These are phyloP conservation scores for Neofusicoccum laricinum DNA, from an alignment of 2,329 filamentous ascomycete species.

Conservation along the genomic window DNA sequence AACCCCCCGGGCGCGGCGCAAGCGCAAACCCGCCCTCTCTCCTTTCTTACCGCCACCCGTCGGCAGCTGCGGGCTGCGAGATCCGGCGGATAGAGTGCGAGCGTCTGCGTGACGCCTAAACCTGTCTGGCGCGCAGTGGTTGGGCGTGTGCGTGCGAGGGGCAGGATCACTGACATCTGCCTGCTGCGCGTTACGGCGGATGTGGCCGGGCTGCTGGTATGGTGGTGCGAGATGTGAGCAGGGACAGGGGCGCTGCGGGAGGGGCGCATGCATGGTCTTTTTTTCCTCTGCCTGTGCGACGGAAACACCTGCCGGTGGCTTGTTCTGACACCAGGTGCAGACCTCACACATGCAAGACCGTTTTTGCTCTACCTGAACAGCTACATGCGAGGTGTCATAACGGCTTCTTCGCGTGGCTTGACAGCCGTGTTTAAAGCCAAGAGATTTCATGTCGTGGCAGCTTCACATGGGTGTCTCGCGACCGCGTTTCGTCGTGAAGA, in stretches of 20 bases:
- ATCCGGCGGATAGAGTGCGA: not conserved
- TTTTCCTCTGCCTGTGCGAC: not conserved
- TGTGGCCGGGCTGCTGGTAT: slow-evolving; percentile 1
- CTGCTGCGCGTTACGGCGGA: not conserved
- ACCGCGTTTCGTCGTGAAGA: not conserved
- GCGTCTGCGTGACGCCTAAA: not conserved
- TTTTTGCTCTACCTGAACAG: not conserved
- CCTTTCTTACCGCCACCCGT: not conserved
- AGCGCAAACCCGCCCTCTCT: not conserved
- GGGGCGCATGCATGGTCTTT: not conserved
- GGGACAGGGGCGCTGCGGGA: not conserved
- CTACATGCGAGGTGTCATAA: slow-evolving; percentile 5
- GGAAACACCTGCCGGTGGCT: not conserved
- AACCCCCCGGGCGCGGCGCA: too few relatives aligned
- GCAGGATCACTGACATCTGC: not conserved
- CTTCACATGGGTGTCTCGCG: not conserved
- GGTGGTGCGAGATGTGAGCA: not conserved
- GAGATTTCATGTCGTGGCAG: not conserved
- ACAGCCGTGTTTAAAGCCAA: not conserved
- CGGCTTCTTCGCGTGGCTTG: not conserved
- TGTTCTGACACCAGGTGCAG: slow-evolving; percentile 1
- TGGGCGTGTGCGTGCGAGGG: not conserved
- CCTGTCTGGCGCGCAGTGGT: not conserved
- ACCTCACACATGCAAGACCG: not conserved
- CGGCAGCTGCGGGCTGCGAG: not conserved